These are phyloP conservation scores for Bacterosira constricta DNA, from an alignment of 108 stramenopile genomes.

Conservation along the genomic window DNA sequence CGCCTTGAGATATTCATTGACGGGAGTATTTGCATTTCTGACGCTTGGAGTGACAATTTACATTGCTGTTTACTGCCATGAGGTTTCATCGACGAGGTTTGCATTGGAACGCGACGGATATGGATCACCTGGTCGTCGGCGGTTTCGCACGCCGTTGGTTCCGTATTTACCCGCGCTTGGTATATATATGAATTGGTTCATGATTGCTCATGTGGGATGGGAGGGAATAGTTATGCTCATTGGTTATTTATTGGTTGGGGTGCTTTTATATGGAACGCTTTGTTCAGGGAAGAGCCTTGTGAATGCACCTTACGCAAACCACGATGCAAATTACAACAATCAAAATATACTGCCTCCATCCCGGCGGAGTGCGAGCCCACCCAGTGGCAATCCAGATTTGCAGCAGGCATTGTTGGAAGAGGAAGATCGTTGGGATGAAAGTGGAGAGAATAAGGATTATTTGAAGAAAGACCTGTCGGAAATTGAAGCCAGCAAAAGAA, in stretches of 20 bases:
- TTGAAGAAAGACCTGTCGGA: too few relatives aligned
- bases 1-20: conserved; percentile 11
- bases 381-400: too few relatives aligned
- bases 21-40: conserved; percentile 18
- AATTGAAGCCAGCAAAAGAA: too few relatives aligned
- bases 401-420: too few relatives aligned
- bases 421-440: too few relatives aligned
- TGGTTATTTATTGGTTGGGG: conserved; percentile 56
- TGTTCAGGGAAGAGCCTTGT: conserved; percentile 40
- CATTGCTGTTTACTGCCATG: conserved; percentile 22
- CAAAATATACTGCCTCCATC: too few relatives aligned
- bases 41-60: conserved; percentile 22
- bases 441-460: too few relatives aligned
- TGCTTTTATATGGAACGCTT: conserved; percentile 45
- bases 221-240: conserved; percentile 61
- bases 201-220: conserved; percentile 75
- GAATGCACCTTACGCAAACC: too few relatives aligned
- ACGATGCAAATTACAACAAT: too few relatives aligned
- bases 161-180: conserved; percentile 75
- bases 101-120: conserved; percentile 29
- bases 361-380: too few relatives aligned
- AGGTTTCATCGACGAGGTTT: conserved; percentile 5
- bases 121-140: conserved; percentile 9
- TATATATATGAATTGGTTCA: conserved; percentile 89
- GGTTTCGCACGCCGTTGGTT: conserved; percentile 75